Evolutionary conservation across 1,284 basidiomycete species (phyloP).

Genomic region (Ceratobasidium papillatum): DNA sequence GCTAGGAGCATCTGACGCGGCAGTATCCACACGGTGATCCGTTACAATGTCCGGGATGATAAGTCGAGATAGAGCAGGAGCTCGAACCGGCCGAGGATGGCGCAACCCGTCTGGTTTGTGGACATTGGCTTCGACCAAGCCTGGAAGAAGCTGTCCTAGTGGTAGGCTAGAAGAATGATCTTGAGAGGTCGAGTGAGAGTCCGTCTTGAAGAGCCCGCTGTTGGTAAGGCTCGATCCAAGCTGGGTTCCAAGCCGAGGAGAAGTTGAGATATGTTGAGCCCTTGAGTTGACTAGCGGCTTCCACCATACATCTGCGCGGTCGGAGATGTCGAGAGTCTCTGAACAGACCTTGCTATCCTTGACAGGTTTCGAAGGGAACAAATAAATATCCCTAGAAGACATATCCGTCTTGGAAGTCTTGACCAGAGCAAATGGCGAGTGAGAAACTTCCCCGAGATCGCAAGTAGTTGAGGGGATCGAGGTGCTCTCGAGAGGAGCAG

Average conservation of each 20-base stretch:
- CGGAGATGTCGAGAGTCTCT: not conserved
- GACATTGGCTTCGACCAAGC: not conserved
- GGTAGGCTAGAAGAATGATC: not conserved
- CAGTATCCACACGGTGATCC: not conserved
- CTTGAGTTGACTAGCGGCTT: not conserved
- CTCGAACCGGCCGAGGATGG: not conserved
- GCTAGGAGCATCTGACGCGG: not conserved
- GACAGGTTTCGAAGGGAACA: too few species aligned
- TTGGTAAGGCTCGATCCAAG: not conserved
- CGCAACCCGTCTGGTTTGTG: not conserved
- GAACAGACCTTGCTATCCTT: too few species aligned
- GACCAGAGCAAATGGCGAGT: too few species aligned
- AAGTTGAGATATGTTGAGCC: not conserved
- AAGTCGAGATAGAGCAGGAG: not conserved
- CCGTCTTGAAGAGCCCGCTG: not conserved
- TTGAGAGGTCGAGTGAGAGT: not conserved
- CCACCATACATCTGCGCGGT: conserved; percentile 22
- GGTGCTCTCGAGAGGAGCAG: not conserved
- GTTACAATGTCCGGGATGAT: not conserved
- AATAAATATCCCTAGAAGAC: too few species aligned
- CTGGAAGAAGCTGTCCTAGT: not conserved
- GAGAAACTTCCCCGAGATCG: not conserved
- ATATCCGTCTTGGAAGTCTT: too few species aligned
- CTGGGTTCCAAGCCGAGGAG: not conserved
- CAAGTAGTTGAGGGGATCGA: not conserved